Evolutionary conservation across 768 basidiomycete species (phyloP).

Genomic region (Psilocybe cyanescens): DNA sequence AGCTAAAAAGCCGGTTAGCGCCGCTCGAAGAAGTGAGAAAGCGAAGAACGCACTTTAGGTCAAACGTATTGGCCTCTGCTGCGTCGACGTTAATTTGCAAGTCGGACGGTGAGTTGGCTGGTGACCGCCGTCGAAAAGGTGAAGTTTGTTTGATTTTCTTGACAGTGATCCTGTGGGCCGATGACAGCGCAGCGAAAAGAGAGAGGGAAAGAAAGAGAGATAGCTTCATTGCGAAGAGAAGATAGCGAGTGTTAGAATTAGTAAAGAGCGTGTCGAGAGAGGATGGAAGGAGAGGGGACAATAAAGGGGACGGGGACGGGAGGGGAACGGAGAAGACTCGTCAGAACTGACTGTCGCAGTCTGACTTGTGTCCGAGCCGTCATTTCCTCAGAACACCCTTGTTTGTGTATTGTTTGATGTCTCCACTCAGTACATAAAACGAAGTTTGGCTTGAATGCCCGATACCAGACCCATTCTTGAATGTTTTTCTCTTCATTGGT

Average conservation of each 20-base stretch:
- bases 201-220: conserved; percentile 40
- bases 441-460: too few relatives aligned
- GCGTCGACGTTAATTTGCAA: conserved; percentile 38
- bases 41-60: conserved; percentile 44
- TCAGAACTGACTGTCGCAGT: conserved; percentile 10
- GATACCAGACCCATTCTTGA: neutral
- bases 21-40: neutral
- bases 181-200: conserved; percentile 38
- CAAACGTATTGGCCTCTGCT: conserved; percentile 34
- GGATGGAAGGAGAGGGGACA: conserved; percentile 15
- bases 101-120: conserved; percentile 27
- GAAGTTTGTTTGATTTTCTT: conserved; percentile 43
- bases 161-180: conserved; percentile 52
- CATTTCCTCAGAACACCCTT: conserved; percentile 12
- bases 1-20: conserved; percentile 44
- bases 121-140: conserved; percentile 41
- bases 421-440: conserved; percentile 2
- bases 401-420: conserved; percentile 21
- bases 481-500: too few relatives aligned
- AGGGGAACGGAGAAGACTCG: conserved; percentile 1
- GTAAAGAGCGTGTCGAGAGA: conserved; percentile 29
- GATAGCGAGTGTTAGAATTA: conserved; percentile 26
- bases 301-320: conserved; percentile 8
- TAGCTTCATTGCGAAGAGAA: conserved; percentile 44
- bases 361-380: neutral